Base-by-base conservation (phyloP, 2,329 filamentous ascomycete genomes). In the Alternaria longipes region DNA sequence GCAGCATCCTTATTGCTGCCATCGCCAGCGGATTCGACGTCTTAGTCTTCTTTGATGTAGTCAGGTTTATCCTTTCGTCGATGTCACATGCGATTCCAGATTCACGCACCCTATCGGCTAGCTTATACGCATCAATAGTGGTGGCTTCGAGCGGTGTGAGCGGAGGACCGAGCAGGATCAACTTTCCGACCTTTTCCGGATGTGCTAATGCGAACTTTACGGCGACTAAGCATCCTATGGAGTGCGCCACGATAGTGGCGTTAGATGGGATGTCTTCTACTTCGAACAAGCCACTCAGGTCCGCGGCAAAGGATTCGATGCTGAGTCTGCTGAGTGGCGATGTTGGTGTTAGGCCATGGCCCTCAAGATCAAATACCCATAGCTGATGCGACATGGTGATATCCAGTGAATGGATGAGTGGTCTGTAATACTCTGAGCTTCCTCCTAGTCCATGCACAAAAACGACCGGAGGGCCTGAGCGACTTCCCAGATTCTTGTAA, bases 371-470 rank as follows among this genome's bases (percentile, higher is more conserved):
- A 59, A 83, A 82, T 0, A 85, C 68, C 60, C 84, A 81, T 6
- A 81, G 60, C 1, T 67, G 75, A 64, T 79, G 71, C 2, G 70
- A 66, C 12, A 72, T 62, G 5, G 64, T 57, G 9, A 81, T 74
- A 3, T 57, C 65, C 0, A 83, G 64, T 2, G 69, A 63, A 1
- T 75, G 62, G 26, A 85, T 75, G 7, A 87, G 68, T 0, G 85
- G 84, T 0, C 69, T 73, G 69, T 79, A 87, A 65, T 76, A 82
- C 4, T 81, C 78, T 3, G 76, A 75, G 1, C 79, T 83, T 3
- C 81, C 82, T 4, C 85, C 85, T 0, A 88, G 78, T 6, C 86
- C 85, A 62, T 87, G 86, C n/a, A 88, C 73, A 63, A 87, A 87
- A 24, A 87, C 72, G 7, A 85, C 71, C 1, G 79, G 67, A 3